phyloP scores from a whole-genome alignment of 345 rosid genomes.

The Eutrema heterophyllum region DNA sequence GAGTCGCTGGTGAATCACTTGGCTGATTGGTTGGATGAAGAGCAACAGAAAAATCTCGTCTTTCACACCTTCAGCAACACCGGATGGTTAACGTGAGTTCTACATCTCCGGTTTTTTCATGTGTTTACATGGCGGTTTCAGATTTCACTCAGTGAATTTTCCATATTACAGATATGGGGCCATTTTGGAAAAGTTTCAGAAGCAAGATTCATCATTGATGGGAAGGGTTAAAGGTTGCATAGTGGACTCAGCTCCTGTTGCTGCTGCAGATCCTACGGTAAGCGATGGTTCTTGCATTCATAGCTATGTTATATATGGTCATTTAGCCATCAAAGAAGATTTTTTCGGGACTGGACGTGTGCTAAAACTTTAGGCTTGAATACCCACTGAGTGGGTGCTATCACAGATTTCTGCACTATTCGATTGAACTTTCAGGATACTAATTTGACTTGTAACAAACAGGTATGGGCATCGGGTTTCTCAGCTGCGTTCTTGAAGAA shows the following conservation, averaged over 20 bases:
- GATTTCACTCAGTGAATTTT: background rate
- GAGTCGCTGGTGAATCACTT: slow-evolving; percentile 80
- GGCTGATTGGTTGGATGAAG: slow-evolving; percentile 93
- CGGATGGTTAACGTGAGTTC: slow-evolving; percentile 89
- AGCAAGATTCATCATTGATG: slow-evolving; percentile 61
- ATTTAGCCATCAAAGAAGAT: background rate
- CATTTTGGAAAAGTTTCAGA: slow-evolving; percentile 80
- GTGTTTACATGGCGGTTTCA: background rate
- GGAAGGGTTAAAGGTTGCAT: slow-evolving; percentile 82
- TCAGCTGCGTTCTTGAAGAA: slow-evolving; percentile 95
- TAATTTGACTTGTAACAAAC: slow-evolving; percentile 21
- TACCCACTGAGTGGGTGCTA: background rate
- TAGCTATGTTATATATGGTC: background rate
- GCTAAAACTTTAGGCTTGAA: background rate
- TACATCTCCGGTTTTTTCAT: background rate
- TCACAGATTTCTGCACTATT: background rate
- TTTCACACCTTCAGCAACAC: slow-evolving; percentile 99
- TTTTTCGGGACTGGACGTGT: background rate
- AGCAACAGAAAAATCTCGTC: slow-evolving; percentile 69
- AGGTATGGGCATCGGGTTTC: slow-evolving; percentile 99
- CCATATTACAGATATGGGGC: slow-evolving; percentile 67
- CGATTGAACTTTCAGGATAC: background rate
- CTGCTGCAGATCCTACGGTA: slow-evolving; percentile 94
- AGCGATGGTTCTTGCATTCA: slow-evolving; percentile 9
- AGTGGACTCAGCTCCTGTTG: slow-evolving; percentile 98